Base-by-base conservation (phyloP, 768 basidiomycete genomes). In the Coprinopsis marcescibilis region DNA sequence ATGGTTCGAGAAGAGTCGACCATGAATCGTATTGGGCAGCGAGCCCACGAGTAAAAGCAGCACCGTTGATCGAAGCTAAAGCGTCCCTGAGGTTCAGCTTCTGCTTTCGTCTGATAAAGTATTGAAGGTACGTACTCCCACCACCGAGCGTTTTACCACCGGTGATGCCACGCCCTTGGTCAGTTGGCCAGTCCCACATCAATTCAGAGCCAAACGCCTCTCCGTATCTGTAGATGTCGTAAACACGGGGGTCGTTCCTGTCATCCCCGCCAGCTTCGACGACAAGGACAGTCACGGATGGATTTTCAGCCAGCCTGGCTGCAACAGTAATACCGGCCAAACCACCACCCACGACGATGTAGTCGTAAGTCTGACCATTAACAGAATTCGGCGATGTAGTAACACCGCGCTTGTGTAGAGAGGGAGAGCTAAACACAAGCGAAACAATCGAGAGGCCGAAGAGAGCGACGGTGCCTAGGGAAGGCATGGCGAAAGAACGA, bases 261-360 rank as follows among this genome's bases (percentile, higher is more conserved):
- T 75, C 60, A 51, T 77, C 76, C 5, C 58, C 64, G 1, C 78
- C 78, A 2, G 71, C 77, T 57, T 80, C 78, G 36, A 80, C 64
- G 47, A 78, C 57, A 3, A 78, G 64, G 0, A 80, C 68, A 8
- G 68, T 66, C 33, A 69, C 58, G 0, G 57, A 50, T 3, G 69
- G 52, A 45, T 77, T 64, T 54, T 78, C 75, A 0, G 74, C 59
- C 10, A 78, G 64, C 10, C 76, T 63, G 10, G 65, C 64, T 19
- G 78, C 73, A 30, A 80, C 70, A 3, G 75, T 73, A 12, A 67
- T 65, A 14, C 76, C 78, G 1, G 75, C 65, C 10, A 75, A 54
- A 12, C 72, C 69, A 25, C 67, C 74, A 6, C 78, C 78, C 8
- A 72, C 60, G 40, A 75, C 62, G 43, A 73, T 67, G 48, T 54